Evolutionary conservation across 164 flowering plant genomes (phyloP).

Genomic region (Annona squamosa): DNA sequence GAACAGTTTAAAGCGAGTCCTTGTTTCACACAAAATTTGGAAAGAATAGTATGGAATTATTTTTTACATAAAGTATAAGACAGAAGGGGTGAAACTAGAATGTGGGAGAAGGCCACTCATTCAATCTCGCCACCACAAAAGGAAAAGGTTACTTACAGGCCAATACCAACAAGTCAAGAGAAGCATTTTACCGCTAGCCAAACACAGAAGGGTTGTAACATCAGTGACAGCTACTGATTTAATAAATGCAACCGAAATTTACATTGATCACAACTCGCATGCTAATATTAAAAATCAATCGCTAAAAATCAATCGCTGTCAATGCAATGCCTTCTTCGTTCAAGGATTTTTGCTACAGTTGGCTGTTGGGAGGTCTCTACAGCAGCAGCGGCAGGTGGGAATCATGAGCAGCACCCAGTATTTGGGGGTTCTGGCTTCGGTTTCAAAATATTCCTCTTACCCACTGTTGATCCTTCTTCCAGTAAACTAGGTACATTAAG

Average conservation of each 20-base stretch:
- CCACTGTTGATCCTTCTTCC: conserved; percentile 64
- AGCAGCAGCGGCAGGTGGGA: neutral
- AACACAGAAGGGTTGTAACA: neutral
- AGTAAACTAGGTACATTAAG: conserved; percentile 62
- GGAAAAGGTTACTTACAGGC: neutral
- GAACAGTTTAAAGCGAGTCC: too few species aligned
- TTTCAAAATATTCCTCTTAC: conserved; percentile 48
- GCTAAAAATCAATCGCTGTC: neutral
- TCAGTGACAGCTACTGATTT: neutral
- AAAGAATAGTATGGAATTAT: too few species aligned
- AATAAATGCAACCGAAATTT: neutral
- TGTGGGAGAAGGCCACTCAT: neutral
- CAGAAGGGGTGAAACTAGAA: neutral
- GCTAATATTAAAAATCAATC: neutral
- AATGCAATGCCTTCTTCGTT: neutral
- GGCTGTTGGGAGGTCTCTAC: neutral
- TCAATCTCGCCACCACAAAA: neutral
- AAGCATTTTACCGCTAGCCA: neutral
- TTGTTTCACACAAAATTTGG: too few species aligned
- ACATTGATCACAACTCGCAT: neutral
- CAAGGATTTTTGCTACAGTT: neutral
- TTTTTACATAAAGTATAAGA: too few species aligned
- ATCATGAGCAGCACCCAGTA: conserved; percentile 52
- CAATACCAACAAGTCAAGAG: neutral
- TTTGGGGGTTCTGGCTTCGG: conserved; percentile 33